Evolutionary conservation across 1,284 basidiomycete genomes (phyloP).

Genomic region (Pascua sp.): DNA sequence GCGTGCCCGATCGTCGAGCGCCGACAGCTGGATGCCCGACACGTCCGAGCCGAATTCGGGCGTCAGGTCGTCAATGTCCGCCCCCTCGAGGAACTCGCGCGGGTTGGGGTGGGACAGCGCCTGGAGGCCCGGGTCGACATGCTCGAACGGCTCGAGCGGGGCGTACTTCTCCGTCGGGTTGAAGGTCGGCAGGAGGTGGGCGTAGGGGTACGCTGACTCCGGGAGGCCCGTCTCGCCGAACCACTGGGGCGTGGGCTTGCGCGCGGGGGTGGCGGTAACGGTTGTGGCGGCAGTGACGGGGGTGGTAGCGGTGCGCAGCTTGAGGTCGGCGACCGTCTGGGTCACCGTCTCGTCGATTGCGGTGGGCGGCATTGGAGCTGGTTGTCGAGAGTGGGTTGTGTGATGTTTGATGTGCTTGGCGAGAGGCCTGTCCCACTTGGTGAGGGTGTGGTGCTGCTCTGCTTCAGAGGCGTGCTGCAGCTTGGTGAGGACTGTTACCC

Average conservation of each 20-base stretch:
- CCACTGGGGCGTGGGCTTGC: background rate
- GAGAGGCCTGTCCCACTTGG: too few species aligned
- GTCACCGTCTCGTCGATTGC: background rate
- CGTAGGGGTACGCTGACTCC: constrained; percentile 8
- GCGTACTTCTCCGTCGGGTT: constrained; percentile 27
- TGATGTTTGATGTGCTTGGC: too few species aligned
- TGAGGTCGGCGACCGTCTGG: background rate
- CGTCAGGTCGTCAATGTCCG: constrained; percentile 58
- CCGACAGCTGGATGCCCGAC: constrained; percentile 63
- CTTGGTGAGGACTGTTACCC: too few species aligned
- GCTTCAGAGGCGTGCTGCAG: too few species aligned
- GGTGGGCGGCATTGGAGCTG: too few species aligned
- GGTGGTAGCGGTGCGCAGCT: background rate
- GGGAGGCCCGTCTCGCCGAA: constrained; percentile 9
- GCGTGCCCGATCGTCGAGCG: constrained; percentile 52
- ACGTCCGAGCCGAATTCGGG: constrained; percentile 74
- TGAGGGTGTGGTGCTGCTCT: too few species aligned
- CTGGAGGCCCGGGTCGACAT: constrained; percentile 66
- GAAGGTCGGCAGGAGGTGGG: constrained; percentile 3
- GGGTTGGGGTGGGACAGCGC: constrained; percentile 64
- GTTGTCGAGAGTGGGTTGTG: too few species aligned
- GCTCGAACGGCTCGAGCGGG: constrained; percentile 67
- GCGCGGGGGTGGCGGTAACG: too few species aligned
- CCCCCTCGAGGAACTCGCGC: constrained; percentile 61
- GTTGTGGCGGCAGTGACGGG: background rate